These are phyloP conservation scores for Xanthoconium stramineum DNA, from an alignment of 768 basidiomycete species.

Conservation along the genomic window DNA sequence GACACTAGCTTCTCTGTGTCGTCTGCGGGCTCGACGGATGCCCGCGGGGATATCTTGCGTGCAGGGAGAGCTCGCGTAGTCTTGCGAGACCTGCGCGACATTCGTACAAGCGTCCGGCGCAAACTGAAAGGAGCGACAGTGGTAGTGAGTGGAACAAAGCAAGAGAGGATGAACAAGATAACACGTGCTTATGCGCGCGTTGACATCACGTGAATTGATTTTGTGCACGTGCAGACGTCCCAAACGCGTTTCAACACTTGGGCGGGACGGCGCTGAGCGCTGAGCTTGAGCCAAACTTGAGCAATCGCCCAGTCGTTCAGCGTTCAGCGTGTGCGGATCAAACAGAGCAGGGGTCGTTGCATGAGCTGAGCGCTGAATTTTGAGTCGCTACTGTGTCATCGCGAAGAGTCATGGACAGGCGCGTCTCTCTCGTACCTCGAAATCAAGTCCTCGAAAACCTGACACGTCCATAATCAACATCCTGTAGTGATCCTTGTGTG, in stretches of 20 bases:
- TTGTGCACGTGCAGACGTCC: slow-evolving; percentile 13
- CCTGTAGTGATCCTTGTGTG: slow-evolving; percentile 40
- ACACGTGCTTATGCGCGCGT: slow-evolving; percentile 27
- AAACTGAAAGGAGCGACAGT: slow-evolving; percentile 22
- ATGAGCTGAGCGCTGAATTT: slow-evolving; percentile 4
- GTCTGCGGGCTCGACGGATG: slow-evolving; percentile 5
- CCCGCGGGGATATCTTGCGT: slow-evolving; percentile 11
- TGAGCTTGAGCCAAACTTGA: background rate
- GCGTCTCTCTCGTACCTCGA: slow-evolving; percentile 23
- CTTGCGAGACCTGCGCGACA: slow-evolving; percentile 18
- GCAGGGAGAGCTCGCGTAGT: background rate
- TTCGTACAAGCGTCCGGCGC: slow-evolving; percentile 29
- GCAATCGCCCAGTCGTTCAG: background rate
- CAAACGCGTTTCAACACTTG: background rate
- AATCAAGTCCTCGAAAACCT: slow-evolving; percentile 8
- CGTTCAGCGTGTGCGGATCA: background rate
- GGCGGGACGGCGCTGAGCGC: background rate
- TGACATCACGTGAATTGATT: slow-evolving; percentile 30
- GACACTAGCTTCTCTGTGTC: slow-evolving; percentile 25
- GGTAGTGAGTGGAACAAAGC: slow-evolving; percentile 6
- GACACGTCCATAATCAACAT: slow-evolving; percentile 1
- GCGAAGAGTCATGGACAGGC: slow-evolving; percentile 40
- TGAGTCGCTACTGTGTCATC: background rate
- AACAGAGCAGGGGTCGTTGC: background rate
- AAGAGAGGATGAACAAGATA: slow-evolving; percentile 9